Evolutionary conservation across 2,329 filamentous ascomycete genomes (phyloP).

Genomic region (Stemphylium vesicarium): DNA sequence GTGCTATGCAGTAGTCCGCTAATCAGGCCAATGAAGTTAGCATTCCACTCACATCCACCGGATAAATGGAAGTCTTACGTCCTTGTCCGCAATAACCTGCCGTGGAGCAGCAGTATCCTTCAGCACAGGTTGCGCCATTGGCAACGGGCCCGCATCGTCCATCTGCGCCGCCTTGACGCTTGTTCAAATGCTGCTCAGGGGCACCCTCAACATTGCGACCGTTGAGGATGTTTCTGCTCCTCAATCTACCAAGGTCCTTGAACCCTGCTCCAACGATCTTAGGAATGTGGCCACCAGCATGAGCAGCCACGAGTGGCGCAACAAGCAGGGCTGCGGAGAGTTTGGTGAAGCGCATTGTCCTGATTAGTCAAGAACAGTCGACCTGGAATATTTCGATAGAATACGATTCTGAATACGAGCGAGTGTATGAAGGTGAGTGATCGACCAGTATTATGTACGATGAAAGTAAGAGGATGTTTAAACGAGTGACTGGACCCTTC

Average conservation of each 20-base stretch:
- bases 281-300: constrained; percentile 35
- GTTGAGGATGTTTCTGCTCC: constrained; percentile 31
- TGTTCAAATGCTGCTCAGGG: constrained; percentile 21
- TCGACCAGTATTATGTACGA: constrained; percentile 12
- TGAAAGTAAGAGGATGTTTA: constrained; percentile 9
- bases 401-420: constrained; percentile 2
- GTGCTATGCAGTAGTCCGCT: constrained; percentile 62
- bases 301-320: constrained; percentile 42
- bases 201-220: constrained; percentile 26
- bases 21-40: background rate
- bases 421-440: constrained; percentile 9
- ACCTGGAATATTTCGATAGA: background rate
- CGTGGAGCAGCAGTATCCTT: constrained; percentile 44
- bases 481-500: constrained; percentile 24
- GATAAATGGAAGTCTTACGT: constrained; percentile 29
- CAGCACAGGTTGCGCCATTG: constrained; percentile 39
- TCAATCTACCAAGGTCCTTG: constrained; percentile 30
- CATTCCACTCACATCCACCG: background rate
- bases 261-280: constrained; percentile 42
- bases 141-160: constrained; percentile 39
- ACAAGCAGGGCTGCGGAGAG: constrained; percentile 36
- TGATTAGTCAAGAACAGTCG: background rate
- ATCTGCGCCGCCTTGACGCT: constrained; percentile 42
- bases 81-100: constrained; percentile 28
- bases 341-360: constrained; percentile 42